These are phyloP conservation scores for Salix udensis DNA, from an alignment of 345 rosid species.

Conservation along the genomic window DNA sequence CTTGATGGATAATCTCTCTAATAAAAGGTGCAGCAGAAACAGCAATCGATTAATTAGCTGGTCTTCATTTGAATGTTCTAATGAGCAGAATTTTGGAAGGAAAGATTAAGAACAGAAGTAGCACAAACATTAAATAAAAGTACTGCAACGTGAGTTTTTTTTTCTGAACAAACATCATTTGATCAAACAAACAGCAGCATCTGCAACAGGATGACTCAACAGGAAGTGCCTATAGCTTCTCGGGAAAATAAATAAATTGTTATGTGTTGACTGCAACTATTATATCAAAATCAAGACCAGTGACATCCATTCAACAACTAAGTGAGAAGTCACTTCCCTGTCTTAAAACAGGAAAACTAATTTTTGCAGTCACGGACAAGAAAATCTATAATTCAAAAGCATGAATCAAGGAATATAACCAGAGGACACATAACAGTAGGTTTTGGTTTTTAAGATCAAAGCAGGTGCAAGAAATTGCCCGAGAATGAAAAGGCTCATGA, in stretches of 20 bases:
- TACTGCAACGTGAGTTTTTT: too few relatives aligned
- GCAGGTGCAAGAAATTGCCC: background rate
- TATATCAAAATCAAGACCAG: background rate
- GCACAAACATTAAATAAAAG: background rate
- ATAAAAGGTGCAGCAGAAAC: background rate
- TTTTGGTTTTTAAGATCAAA: background rate
- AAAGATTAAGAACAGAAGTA: background rate
- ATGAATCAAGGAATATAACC: background rate
- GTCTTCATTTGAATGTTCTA: background rate
- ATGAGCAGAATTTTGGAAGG: background rate
- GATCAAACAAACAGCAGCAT: background rate
- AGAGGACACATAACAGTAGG: background rate
- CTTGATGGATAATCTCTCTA: constrained; percentile 56
- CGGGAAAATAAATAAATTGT: background rate
- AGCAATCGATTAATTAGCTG: background rate
- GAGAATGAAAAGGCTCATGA: background rate
- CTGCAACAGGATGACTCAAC: background rate
- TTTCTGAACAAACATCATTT: background rate
- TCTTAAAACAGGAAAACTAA: background rate
- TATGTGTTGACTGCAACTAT: background rate
- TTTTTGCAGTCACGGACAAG: background rate
- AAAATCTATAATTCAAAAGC: background rate
- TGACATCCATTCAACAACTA: too few relatives aligned
- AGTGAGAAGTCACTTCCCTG: background rate
- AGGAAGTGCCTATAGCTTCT: background rate